phyloP scores from a whole-genome alignment of 768 basidiomycete genomes.

The Candolleomyces aberdarensis region DNA sequence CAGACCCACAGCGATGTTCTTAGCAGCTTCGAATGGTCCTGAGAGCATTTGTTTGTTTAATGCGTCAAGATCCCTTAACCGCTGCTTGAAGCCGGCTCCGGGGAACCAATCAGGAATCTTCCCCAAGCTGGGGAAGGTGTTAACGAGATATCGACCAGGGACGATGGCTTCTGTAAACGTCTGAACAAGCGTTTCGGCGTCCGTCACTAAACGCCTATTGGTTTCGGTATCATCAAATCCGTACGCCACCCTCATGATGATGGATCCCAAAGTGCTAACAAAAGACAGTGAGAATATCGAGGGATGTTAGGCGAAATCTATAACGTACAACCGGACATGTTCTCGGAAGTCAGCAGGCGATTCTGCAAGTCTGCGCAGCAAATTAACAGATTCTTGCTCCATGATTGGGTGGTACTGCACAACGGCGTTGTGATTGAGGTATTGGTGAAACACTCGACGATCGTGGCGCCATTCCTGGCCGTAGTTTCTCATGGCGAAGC shows the following conservation, averaged over 20 bases:
- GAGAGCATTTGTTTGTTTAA: neutral
- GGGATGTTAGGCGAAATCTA: neutral
- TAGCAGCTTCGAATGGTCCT: conserved; percentile 2
- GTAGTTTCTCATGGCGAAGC: conserved; percentile 28
- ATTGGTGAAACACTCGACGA: conserved; percentile 23
- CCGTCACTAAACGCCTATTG: neutral
- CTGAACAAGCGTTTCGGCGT: neutral
- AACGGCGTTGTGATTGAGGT: conserved; percentile 20
- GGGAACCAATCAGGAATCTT: conserved; percentile 9
- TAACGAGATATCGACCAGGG: conserved; percentile 4
- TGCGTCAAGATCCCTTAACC: neutral
- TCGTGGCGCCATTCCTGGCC: conserved; percentile 24
- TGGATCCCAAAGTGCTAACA: neutral
- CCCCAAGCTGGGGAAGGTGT: conserved; percentile 1
- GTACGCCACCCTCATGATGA: conserved; percentile 9
- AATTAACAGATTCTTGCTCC: conserved; percentile 18
- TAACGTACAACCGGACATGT: neutral
- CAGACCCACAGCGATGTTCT: neutral
- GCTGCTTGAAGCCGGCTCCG: conserved; percentile 4
- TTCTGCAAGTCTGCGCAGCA: conserved; percentile 17
- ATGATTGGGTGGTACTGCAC: conserved; percentile 22
- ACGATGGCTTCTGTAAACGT: neutral
- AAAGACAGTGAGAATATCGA: neutral
- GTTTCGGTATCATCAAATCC: neutral
- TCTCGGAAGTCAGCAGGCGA: conserved; percentile 7